Evolutionary conservation across 805 yeast genomes (phyloP).

Genomic region (Candida dajiaensis): DNA sequence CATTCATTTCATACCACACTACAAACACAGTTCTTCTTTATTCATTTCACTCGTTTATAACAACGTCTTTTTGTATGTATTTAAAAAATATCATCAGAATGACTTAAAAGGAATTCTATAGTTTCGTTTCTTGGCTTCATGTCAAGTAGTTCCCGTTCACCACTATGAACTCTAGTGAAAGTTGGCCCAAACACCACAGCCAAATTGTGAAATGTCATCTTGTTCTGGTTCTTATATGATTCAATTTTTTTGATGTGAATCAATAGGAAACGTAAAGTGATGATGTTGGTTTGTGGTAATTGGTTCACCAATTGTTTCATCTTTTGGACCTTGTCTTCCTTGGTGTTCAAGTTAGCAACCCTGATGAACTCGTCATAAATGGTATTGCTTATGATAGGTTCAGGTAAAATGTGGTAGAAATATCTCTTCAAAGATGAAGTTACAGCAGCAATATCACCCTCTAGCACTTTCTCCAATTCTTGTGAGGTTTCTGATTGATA

Average conservation of each 20-base stretch:
- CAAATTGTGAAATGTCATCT: constrained; percentile 79
- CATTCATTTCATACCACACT: background rate
- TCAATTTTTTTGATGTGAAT: constrained; percentile 62
- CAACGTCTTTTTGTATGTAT: background rate
- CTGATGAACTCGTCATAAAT: constrained; percentile 62
- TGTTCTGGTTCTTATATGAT: constrained; percentile 45
- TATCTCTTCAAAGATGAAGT: constrained; percentile 85
- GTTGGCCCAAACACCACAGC: constrained; percentile 96
- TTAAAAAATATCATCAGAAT: constrained; percentile 36
- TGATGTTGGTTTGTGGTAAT: constrained; percentile 65
- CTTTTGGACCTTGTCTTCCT: constrained; percentile 27
- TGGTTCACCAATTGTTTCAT: constrained; percentile 40
- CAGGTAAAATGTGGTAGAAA: constrained; percentile 66
- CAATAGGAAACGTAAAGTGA: constrained; percentile 49
- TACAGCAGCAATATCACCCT: constrained; percentile 78
- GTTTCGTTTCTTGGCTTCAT: constrained; percentile 75
- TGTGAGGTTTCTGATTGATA: constrained; percentile 27
- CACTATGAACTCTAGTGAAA: constrained; percentile 68
- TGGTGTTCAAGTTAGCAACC: constrained; percentile 34
- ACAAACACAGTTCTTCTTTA: background rate
- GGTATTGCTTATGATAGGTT: constrained; percentile 72
- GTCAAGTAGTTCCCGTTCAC: constrained; percentile 79
- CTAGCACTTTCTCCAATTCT: constrained; percentile 30
- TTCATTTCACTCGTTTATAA: background rate
- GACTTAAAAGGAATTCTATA: constrained; percentile 62